A percentile compares a stretch with the other conserved stretches of the same genome.
Conservation (phyloP, 441 rosid genomes). For the Hura crepitans region DNA sequence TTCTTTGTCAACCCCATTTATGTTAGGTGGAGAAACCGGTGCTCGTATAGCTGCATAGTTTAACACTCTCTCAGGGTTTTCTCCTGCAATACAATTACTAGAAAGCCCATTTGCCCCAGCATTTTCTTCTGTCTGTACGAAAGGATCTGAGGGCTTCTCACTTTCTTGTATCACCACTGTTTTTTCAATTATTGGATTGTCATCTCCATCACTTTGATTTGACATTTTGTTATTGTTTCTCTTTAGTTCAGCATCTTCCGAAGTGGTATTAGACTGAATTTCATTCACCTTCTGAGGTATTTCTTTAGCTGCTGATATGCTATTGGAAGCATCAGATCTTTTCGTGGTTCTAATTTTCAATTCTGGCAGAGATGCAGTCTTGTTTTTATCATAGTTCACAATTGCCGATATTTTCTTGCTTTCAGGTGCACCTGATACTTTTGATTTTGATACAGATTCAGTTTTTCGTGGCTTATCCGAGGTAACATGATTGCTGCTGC, state of each 20-base stretch:
- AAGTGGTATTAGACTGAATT: slow-evolving; percentile 33
- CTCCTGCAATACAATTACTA: slow-evolving; percentile 21
- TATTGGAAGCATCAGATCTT: slow-evolving; percentile 32
- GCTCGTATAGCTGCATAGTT: slow-evolving; percentile 40
- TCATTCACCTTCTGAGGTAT: slow-evolving; percentile 31
- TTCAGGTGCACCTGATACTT: slow-evolving; percentile 48
- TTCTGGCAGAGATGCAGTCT: slow-evolving; percentile 88
- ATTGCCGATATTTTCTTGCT: slow-evolving; percentile 82
- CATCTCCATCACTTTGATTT: slow-evolving; percentile 48
- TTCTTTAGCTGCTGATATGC: slow-evolving; percentile 40
- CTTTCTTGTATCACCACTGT: slow-evolving; percentile 64
- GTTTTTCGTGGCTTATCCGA: slow-evolving; percentile 46
- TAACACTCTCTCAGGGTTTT: slow-evolving; percentile 31
- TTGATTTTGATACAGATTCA: slow-evolving; percentile 41
- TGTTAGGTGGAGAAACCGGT: slow-evolving; percentile 29
- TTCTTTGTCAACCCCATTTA: slow-evolving; percentile 39
- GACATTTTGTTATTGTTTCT: slow-evolving; percentile 35
- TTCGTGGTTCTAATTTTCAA: slow-evolving; percentile 60
- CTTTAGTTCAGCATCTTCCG: slow-evolving; percentile 35
- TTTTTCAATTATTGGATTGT: slow-evolving; percentile 67
- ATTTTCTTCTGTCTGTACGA: slow-evolving; percentile 34
- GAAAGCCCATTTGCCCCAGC: slow-evolving; percentile 28
- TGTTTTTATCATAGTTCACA: slow-evolving; percentile 71
- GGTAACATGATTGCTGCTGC: slow-evolving; percentile 36
- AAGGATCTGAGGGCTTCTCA: slow-evolving; percentile 48